Evolutionary conservation across 2,329 filamentous ascomycete species (phyloP), one percentile per base, ranked within the genome.

Genomic region (Talaromyces sp.): DNA sequence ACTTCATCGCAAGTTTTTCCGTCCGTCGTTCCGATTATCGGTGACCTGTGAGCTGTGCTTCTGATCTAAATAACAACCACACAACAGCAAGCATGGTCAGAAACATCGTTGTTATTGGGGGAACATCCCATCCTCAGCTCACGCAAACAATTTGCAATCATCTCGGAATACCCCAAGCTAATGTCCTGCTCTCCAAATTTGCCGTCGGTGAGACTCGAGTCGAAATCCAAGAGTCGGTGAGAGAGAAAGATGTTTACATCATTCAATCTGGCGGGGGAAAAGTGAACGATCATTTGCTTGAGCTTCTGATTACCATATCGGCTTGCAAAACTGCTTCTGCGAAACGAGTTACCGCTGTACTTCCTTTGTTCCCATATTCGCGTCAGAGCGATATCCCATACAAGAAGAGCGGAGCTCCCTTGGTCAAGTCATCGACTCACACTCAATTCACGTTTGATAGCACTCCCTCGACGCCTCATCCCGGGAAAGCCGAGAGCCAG

Each of bases 181-280:
- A 93, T 74, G 90, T 94, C 71, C 88, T 93, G 67, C 87, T 98
- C 59, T 87, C 85, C 75, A 97, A 97, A 81, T 99, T 99, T 82
- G 92, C 93, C 37, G 92, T 95, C 61, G 95, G 95, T 70, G 95
- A 98, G 82, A 96, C 91, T 70, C 89, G 94, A 63, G 94, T 96
- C 68, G 95, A 98, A 80, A 96, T 99, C 74, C 87, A 93, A 77
- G 95, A 99, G 79, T 97, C 93, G 15, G 95, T 99, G 61, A 90
- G 95, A 72, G 95, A 92, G 72, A 99, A 99, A 79, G 95, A 99
- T 87, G 95, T 97, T 77, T 99, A 96, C 82, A 97, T 98, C 76
- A 92, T 99, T 73, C 94, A 98, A 80, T 95, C 92, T 49, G 93
- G 92, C 71, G 92, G 92, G 71, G 93, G 92, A 69, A 91, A 90